Conservation (phyloP, 208 protist genomes). For the Acanthamoeba healyi region DNA sequence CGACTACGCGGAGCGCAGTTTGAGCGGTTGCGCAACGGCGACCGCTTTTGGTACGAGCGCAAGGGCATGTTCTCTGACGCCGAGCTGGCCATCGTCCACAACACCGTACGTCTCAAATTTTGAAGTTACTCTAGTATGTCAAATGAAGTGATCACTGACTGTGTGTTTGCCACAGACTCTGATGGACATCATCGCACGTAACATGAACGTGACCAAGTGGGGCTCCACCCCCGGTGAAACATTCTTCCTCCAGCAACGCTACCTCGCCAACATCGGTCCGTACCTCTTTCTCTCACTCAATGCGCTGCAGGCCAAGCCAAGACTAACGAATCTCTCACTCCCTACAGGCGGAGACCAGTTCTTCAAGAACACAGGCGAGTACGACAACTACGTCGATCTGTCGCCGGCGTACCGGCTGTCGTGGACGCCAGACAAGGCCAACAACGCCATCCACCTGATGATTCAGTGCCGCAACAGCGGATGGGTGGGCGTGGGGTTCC, state of each 20-base stretch:
- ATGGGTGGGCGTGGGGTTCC: slow-evolving; percentile 65
- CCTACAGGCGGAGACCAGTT: slow-evolving; percentile 1
- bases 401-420: slow-evolving; percentile 63
- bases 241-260: not conserved
- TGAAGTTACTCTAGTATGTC: not conserved
- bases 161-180: not conserved
- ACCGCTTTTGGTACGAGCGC: slow-evolving; percentile 76
- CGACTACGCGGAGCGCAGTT: no score
- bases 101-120: not conserved
- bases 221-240: not conserved
- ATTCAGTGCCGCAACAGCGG: slow-evolving; percentile 62
- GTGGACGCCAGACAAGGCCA: slow-evolving; percentile 4
- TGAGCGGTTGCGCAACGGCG: slow-evolving; percentile 60
- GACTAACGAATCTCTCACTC: no score
- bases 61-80: slow-evolving; percentile 35
- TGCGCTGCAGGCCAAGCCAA: not conserved
- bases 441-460: slow-evolving; percentile 17
- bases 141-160: not conserved
- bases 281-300: no score
- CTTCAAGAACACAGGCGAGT: slow-evolving; percentile 12
- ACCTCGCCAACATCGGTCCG: not conserved
- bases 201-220: slow-evolving; percentile 28
- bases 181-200: slow-evolving; percentile 34
- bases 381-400: slow-evolving; percentile 57
- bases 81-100: slow-evolving; percentile 18